Conservation (phyloP, 2,329 filamentous ascomycete genomes). For the Aspergillus sp. region DNA sequence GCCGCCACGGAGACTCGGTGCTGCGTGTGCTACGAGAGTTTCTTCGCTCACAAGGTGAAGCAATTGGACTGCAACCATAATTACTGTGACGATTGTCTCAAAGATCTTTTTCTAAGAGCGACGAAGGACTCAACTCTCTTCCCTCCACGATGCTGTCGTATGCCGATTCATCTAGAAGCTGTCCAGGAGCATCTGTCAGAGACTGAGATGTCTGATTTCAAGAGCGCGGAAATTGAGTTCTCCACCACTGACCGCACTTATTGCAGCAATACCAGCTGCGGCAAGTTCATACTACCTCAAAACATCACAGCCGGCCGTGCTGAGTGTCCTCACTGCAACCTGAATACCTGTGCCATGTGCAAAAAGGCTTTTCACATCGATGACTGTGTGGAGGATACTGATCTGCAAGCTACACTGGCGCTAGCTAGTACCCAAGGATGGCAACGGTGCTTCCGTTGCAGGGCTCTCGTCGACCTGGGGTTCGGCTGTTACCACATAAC, state of each 20-base stretch:
- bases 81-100: slow-evolving; percentile 10
- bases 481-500: slow-evolving; percentile 12
- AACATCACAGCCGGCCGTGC: background rate
- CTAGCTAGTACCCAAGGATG: background rate
- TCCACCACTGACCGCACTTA: slow-evolving; percentile 7
- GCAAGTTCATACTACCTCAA: background rate
- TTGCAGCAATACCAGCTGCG: slow-evolving; percentile 3
- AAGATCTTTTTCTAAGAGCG: background rate
- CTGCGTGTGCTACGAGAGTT: slow-evolving; percentile 2
- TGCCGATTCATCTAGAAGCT: background rate
- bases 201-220: background rate
- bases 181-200: background rate
- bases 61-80: background rate
- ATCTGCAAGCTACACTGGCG: slow-evolving; percentile 3
- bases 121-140: slow-evolving; percentile 9
- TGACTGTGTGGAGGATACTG: slow-evolving; percentile 4
- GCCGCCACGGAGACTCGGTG: background rate
- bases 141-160: slow-evolving; percentile 10
- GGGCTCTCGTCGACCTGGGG: slow-evolving; percentile 1
- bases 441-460: slow-evolving; percentile 7
- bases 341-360: slow-evolving; percentile 1
- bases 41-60: background rate
- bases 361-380: background rate
- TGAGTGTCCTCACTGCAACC: background rate
- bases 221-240: background rate